Percentiles rank a stretch among this genome's conserved stretches.
phyloP scores from a whole-genome alignment of 1,139 yeast species.

The Suhomyces wounanorum region DNA sequence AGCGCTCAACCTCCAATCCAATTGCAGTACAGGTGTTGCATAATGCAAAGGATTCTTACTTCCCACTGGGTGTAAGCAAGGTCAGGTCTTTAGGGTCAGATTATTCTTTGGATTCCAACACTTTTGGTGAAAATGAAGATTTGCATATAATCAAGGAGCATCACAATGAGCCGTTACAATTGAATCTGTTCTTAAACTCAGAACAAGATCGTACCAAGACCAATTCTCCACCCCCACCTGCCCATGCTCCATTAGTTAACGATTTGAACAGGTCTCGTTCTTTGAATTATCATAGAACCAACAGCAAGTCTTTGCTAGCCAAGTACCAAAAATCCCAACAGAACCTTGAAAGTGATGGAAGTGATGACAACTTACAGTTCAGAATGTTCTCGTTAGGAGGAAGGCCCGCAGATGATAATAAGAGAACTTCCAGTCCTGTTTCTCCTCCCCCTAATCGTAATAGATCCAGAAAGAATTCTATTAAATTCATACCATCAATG shows the following conservation, averaged over 20 bases:
- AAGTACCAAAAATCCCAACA: conserved; percentile 28
- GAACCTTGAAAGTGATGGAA: conserved; percentile 18
- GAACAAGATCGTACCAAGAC: background rate
- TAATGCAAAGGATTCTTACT: conserved; percentile 33
- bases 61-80: conserved; percentile 26
- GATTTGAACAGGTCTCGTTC: conserved; percentile 32
- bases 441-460: conserved; percentile 15
- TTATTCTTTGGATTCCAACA: conserved; percentile 19
- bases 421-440: background rate
- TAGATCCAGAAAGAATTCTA: conserved; percentile 30
- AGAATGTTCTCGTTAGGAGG: conserved; percentile 26
- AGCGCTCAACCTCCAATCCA: conserved; percentile 28
- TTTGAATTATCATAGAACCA: conserved; percentile 28
- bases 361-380: conserved; percentile 18
- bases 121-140: conserved; percentile 20
- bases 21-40: conserved; percentile 19
- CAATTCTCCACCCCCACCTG: conserved; percentile 16
- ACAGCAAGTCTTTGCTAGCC: conserved; percentile 29
- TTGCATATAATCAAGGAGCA: conserved; percentile 31
- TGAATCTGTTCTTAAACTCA: conserved; percentile 7
- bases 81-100: conserved; percentile 22
- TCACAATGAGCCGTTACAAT: conserved; percentile 16
- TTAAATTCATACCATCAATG: conserved; percentile 37
- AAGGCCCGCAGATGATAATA: conserved; percentile 8
- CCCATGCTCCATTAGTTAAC: conserved; percentile 17